A percentile compares a stretch with the other conserved stretches of the same genome.
phyloP scores from a whole-genome alignment of 1,139 yeast species.

The Blastobotrys petasosporus region DNA sequence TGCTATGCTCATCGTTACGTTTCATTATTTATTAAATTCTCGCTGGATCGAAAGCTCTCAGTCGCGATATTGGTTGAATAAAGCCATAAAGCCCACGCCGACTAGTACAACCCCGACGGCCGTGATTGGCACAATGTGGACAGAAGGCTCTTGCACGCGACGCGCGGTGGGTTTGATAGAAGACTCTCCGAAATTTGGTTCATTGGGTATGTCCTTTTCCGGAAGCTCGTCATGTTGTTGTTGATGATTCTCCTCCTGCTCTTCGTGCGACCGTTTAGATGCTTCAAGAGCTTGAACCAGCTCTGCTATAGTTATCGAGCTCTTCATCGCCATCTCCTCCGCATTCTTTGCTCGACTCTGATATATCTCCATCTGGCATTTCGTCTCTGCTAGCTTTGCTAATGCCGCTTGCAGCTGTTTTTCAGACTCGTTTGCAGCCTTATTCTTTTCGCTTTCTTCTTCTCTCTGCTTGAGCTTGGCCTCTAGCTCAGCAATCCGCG shows the following conservation, averaged over 20 bases:
- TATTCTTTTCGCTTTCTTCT: background rate
- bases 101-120: slow-evolving; percentile 27
- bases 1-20: no score
- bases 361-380: slow-evolving; percentile 16
- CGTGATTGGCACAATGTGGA: slow-evolving; percentile 8
- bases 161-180: background rate
- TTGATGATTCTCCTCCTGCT: background rate
- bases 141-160: background rate
- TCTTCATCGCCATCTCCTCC: slow-evolving; percentile 18
- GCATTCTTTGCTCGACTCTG: slow-evolving; percentile 20
- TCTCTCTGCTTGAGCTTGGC: slow-evolving; percentile 7
- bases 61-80: slow-evolving; percentile 18
- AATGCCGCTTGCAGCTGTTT: slow-evolving; percentile 11
- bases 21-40: no score
- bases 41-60: no score
- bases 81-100: slow-evolving; percentile 25
- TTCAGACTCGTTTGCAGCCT: slow-evolving; percentile 6
- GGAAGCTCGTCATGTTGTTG: background rate
- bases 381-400: slow-evolving; percentile 16
- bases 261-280: background rate
- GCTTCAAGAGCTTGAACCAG: slow-evolving; percentile 17
- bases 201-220: background rate
- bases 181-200: background rate
- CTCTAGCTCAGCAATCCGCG: slow-evolving; percentile 23
- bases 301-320: slow-evolving; percentile 19